A percentile compares a stretch with the other conserved stretches of the same genome.
phyloP scores from a whole-genome alignment of 306 rosid genomes.

The Trifolium fragiferum region DNA sequence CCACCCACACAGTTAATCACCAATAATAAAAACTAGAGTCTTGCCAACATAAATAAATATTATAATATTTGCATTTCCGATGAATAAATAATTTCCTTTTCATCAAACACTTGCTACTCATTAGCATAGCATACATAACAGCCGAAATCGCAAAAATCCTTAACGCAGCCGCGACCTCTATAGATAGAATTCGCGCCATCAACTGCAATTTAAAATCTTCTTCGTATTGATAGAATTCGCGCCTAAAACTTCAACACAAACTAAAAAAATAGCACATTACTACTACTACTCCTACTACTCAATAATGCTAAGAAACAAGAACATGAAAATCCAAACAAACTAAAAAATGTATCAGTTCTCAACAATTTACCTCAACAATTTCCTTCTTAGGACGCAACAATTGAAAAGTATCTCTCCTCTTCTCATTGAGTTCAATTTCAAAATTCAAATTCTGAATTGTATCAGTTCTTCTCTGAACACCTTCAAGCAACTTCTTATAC shows the following conservation, averaged over 20 bases:
- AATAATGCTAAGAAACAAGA: slow-evolving; percentile 4
- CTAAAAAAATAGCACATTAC: not conserved
- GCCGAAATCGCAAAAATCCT: too few species aligned
- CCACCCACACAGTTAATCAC: not conserved
- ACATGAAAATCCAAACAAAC: slow-evolving; percentile 12
- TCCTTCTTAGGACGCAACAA: slow-evolving; percentile 60
- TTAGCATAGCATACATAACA: not conserved
- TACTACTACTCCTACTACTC: slow-evolving; percentile 1
- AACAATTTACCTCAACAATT: slow-evolving; percentile 53
- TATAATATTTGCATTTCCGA: not conserved
- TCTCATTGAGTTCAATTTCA: slow-evolving; percentile 64
- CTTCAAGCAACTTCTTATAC: slow-evolving; percentile 74
- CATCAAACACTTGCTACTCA: slow-evolving; percentile 1
- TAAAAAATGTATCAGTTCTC: not conserved
- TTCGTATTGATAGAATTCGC: not conserved
- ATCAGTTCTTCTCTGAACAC: slow-evolving; percentile 36
- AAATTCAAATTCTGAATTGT: slow-evolving; percentile 48
- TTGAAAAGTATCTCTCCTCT: slow-evolving; percentile 41
- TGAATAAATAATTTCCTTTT: not conserved
- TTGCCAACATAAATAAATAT: not conserved
- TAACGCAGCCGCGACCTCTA: too few species aligned
- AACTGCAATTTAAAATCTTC: not conserved
- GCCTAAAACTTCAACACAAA: not conserved
- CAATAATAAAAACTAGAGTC: slow-evolving; percentile 2
- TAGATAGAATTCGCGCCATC: not conserved